Evolutionary conservation across 2,329 filamentous ascomycete species (phyloP).

Genomic region (Fusarium torulosum): DNA sequence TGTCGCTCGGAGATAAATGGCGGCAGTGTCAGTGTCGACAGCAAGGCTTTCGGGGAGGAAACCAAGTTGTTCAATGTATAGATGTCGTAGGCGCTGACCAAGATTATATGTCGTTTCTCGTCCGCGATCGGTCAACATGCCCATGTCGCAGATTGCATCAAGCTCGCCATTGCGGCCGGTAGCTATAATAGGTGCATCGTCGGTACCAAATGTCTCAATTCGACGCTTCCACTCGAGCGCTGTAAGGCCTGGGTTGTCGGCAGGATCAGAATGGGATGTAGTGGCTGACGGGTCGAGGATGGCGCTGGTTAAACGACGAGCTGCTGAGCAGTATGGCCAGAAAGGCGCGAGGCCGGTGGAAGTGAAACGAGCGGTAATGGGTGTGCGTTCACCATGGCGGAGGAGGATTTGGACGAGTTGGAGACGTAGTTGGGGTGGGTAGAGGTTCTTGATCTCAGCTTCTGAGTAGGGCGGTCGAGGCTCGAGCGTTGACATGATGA

Average conservation of each 20-base stretch:
- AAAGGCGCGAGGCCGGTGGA: slow-evolving; percentile 76
- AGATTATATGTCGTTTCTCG: slow-evolving; percentile 78
- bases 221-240: slow-evolving; percentile 74
- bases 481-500: slow-evolving; percentile 79
- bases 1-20: slow-evolving; percentile 80
- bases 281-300: slow-evolving; percentile 59
- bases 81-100: slow-evolving; percentile 73
- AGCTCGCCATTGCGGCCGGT: slow-evolving; percentile 75
- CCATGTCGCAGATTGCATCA: slow-evolving; percentile 84
- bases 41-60: slow-evolving; percentile 76
- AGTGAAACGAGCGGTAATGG: slow-evolving; percentile 88
- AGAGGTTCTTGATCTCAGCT: slow-evolving; percentile 83
- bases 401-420: slow-evolving; percentile 91
- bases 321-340: slow-evolving; percentile 93
- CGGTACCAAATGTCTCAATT: slow-evolving; percentile 82
- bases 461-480: slow-evolving; percentile 82
- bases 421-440: slow-evolving; percentile 83
- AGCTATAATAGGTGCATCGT: slow-evolving; percentile 78
- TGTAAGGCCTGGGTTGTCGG: slow-evolving; percentile 53
- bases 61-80: slow-evolving; percentile 80
- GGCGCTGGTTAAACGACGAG: slow-evolving; percentile 72
- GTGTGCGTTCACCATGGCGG: slow-evolving; percentile 84
- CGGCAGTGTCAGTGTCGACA: slow-evolving; percentile 63
- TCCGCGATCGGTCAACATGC: slow-evolving; percentile 81
- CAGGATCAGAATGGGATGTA: slow-evolving; percentile 48